Conservation (phyloP, 495 filamentous ascomycete species). For the Hypoxylon fragiforme region DNA sequence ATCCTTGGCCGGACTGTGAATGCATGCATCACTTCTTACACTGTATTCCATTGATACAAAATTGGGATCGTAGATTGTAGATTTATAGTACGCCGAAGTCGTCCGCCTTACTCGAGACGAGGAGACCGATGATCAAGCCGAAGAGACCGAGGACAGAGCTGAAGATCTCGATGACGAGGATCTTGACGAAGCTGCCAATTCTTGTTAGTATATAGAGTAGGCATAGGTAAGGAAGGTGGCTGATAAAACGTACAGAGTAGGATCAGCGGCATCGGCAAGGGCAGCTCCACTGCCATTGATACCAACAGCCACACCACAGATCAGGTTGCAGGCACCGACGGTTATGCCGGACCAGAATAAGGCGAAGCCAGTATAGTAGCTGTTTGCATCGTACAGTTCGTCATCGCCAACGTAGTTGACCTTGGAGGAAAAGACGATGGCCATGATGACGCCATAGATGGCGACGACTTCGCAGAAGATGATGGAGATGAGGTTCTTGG, state of each 20-base stretch:
- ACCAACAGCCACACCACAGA: slow-evolving; percentile 95
- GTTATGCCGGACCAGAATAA: slow-evolving; percentile 95
- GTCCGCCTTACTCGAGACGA: slow-evolving; percentile 77
- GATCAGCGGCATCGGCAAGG: slow-evolving; percentile 92
- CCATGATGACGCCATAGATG: slow-evolving; percentile 99
- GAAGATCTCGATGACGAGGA: slow-evolving; percentile 99
- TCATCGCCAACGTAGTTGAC: slow-evolving; percentile 65
- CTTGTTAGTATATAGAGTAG: slow-evolving; percentile 28
- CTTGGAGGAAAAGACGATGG: slow-evolving; percentile 94
- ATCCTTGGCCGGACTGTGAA: slow-evolving; percentile 27
- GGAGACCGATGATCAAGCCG: slow-evolving; percentile 89
- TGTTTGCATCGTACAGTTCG: slow-evolving; percentile 68
- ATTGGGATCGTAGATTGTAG: background rate
- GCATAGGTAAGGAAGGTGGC: background rate
- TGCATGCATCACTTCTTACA: slow-evolving; percentile 35
- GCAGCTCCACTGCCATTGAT: slow-evolving; percentile 98
- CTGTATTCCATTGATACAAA: slow-evolving; percentile 13
- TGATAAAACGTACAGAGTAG: slow-evolving; percentile 69
- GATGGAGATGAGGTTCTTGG: slow-evolving; percentile 99
- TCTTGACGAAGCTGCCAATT: slow-evolving; percentile 84
- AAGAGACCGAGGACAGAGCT: slow-evolving; percentile 98
- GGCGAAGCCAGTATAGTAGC: slow-evolving; percentile 95
- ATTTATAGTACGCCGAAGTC: slow-evolving; percentile 64
- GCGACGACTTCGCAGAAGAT: slow-evolving; percentile 99
- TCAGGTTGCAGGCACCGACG: slow-evolving; percentile 90